phyloP scores from a whole-genome alignment of 768 basidiomycete species.

The Lactarius trivialis region DNA sequence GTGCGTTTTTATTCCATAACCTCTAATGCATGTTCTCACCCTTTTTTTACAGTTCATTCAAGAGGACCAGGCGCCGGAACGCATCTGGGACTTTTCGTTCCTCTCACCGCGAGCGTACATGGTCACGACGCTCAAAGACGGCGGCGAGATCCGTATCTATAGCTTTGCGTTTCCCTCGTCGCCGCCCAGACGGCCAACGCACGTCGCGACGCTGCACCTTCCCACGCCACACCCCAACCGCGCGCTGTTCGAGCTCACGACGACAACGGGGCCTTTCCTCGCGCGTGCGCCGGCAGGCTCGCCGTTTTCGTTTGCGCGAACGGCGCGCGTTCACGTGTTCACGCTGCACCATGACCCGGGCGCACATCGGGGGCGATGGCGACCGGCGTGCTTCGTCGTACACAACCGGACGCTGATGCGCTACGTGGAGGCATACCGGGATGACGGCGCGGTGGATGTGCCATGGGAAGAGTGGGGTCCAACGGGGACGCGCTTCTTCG shows the following conservation, averaged over 20 bases:
- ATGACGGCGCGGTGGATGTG: slow-evolving; percentile 18
- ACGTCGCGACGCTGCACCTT: slow-evolving; percentile 27
- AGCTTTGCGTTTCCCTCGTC: slow-evolving; percentile 28
- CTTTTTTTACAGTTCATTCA: slow-evolving; percentile 28
- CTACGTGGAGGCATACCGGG: slow-evolving; percentile 1
- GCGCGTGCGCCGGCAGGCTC: neutral
- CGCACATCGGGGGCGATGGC: slow-evolving; percentile 11
- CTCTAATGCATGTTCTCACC: neutral
- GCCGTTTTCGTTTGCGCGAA: slow-evolving; percentile 25
- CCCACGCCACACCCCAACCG: slow-evolving; percentile 22
- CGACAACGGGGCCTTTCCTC: slow-evolving; percentile 29
- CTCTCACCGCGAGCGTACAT: slow-evolving; percentile 39
- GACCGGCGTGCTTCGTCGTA: slow-evolving; percentile 29
- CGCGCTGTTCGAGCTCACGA: slow-evolving; percentile 21
- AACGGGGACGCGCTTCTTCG: slow-evolving; percentile 31
- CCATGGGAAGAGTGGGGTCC: slow-evolving; percentile 39
- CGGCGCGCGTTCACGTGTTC: slow-evolving; percentile 28
- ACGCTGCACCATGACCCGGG: slow-evolving; percentile 24
- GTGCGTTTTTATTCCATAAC: slow-evolving; percentile 34
- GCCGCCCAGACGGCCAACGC: slow-evolving; percentile 7
- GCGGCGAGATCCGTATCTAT: slow-evolving; percentile 41
- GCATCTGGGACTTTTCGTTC: slow-evolving; percentile 42
- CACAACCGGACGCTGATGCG: slow-evolving; percentile 30
- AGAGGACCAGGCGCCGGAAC: slow-evolving; percentile 25
- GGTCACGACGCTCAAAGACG: slow-evolving; percentile 31